Evolutionary conservation across 805 yeast genomes (phyloP).

Genomic region (Ogataea polymorpha): DNA sequence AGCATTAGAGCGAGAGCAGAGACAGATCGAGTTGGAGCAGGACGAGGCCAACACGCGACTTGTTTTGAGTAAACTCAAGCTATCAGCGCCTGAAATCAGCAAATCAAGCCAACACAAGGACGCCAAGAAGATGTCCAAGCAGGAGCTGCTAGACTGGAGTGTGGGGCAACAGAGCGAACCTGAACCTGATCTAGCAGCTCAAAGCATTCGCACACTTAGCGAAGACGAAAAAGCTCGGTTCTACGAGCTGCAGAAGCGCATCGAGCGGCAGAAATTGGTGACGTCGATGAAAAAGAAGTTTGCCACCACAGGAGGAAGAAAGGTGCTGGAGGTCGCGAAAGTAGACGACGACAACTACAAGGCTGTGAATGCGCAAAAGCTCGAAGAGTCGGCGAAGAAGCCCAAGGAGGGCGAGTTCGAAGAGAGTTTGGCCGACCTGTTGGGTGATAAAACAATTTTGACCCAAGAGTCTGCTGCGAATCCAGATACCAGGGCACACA

Average conservation of each 20-base stretch:
- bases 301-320: constrained; percentile 3
- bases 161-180: background rate
- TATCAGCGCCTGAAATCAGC: constrained; percentile 8
- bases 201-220: constrained; percentile 7
- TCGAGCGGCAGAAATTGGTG: constrained; percentile 21
- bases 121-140: constrained; percentile 11
- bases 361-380: constrained; percentile 12
- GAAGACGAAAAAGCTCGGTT: constrained; percentile 24
- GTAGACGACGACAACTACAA: constrained; percentile 17
- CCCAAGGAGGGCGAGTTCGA: constrained; percentile 13
- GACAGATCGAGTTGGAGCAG: constrained; percentile 8
- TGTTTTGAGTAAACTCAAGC: constrained; percentile 10
- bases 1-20: constrained; percentile 11
- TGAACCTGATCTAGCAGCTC: background rate
- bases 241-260: constrained; percentile 20
- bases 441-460: constrained; percentile 5
- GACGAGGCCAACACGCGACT: constrained; percentile 9
- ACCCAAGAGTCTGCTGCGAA: background rate
- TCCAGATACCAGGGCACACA: background rate
- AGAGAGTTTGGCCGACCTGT: constrained; percentile 21
- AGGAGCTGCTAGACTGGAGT: constrained; percentile 17
- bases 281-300: constrained; percentile 12
- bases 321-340: constrained; percentile 17
- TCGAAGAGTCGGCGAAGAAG: constrained; percentile 7
- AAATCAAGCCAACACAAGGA: constrained; percentile 2